phyloP scores from a whole-genome alignment of 129 eudicot genomes.

The Chrysanthemum makinoi region DNA sequence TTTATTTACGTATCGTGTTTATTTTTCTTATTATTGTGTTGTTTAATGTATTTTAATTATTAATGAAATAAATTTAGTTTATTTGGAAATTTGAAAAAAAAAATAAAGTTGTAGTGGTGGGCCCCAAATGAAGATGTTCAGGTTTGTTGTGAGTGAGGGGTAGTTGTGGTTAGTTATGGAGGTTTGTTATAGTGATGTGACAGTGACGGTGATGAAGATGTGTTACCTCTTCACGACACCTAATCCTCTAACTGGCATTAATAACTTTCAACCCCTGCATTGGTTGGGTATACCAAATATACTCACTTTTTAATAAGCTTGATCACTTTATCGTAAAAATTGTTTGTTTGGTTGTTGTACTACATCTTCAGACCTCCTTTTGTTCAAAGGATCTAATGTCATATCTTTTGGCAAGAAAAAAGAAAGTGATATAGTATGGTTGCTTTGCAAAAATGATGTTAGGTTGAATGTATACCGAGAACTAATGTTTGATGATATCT shows the following conservation, averaged over 20 bases:
- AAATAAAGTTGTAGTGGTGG: no score
- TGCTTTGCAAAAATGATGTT: neutral
- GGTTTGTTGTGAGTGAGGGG: no score
- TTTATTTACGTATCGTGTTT: no score
- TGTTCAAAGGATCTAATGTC: neutral
- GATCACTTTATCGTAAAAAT: neutral
- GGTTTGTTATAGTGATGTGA: no score
- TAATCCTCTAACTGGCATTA: neutral
- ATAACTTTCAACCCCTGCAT: neutral
- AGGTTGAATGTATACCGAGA: neutral
- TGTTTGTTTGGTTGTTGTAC: slow-evolving; percentile 4
- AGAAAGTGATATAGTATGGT: neutral
- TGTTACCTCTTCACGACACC: no score
- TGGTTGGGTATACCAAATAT: neutral
- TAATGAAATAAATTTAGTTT: no score
- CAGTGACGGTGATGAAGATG: no score
- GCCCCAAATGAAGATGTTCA: no score
- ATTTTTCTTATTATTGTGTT: no score
- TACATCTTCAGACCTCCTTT: neutral
- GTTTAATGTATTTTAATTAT: no score
- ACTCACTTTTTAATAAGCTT: no score
- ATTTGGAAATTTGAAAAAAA: no score
- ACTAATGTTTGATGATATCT: neutral
- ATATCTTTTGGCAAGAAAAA: neutral
- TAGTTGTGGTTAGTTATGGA: neutral